Evolutionary conservation across 1,284 basidiomycete species (phyloP).

Genomic region (Tilletia indica): DNA sequence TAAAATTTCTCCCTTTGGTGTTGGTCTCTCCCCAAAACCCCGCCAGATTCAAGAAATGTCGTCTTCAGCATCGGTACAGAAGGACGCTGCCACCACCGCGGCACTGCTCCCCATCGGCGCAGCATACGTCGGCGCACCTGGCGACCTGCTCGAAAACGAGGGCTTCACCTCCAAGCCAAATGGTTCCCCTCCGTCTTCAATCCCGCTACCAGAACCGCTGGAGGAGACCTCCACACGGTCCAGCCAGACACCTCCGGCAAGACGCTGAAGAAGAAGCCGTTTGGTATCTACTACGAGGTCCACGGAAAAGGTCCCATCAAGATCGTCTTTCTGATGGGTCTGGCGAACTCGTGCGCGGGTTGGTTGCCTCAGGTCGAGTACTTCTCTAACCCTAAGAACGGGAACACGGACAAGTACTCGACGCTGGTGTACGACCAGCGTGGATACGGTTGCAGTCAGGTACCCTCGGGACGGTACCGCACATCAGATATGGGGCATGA

Average conservation of each 20-base stretch:
- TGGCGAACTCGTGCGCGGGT: slow-evolving; percentile 33
- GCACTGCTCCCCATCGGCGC: slow-evolving; percentile 39
- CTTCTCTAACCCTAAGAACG: slow-evolving; percentile 31
- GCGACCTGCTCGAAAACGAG: slow-evolving; percentile 29
- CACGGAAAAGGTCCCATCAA: slow-evolving; percentile 47
- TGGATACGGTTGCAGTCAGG: slow-evolving; percentile 75
- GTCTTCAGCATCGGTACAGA: no score
- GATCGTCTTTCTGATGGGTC: slow-evolving; percentile 54
- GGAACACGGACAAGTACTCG: slow-evolving; percentile 58
- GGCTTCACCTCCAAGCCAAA: slow-evolving; percentile 28
- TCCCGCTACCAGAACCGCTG: slow-evolving; percentile 33
- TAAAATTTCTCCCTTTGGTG: no score
- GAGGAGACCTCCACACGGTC: slow-evolving; percentile 32
- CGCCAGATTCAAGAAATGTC: no score
- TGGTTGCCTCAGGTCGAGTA: slow-evolving; percentile 57
- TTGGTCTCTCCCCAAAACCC: no score
- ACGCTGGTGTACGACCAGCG: slow-evolving; percentile 81
- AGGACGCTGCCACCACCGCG: slow-evolving; percentile 1
- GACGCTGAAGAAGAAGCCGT: slow-evolving; percentile 29
- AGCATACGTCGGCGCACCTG: slow-evolving; percentile 45
- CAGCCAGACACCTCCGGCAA: slow-evolving; percentile 26
- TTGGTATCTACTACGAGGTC: slow-evolving; percentile 54
- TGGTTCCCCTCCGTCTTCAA: slow-evolving; percentile 49
- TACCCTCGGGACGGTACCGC: slow-evolving; percentile 59
- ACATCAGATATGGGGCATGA: slow-evolving; percentile 79